Evolutionary conservation across 1,284 basidiomycete genomes (phyloP).

Genomic region (Golubevia pallescens): DNA sequence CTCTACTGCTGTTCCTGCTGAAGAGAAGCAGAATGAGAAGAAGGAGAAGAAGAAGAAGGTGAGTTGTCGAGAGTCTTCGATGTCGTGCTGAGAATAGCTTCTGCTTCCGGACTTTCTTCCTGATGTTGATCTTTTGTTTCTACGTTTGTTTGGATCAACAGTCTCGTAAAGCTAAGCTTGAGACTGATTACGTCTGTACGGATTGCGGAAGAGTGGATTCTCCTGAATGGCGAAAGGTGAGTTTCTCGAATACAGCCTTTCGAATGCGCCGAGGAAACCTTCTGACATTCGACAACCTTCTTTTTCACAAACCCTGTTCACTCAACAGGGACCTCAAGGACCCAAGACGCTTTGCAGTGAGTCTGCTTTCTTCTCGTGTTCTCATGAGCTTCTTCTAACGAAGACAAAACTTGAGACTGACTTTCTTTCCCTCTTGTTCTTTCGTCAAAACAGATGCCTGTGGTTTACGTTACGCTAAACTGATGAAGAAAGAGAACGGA

Average conservation of each 20-base stretch:
- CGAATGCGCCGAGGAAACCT: too few relatives aligned
- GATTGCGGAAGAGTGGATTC: constrained; percentile 55
- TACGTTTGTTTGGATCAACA: too few relatives aligned
- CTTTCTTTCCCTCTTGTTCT: neutral
- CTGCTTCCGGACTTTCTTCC: too few relatives aligned
- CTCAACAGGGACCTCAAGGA: constrained; percentile 33
- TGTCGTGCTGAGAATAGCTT: too few relatives aligned
- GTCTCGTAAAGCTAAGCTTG: constrained; percentile 15
- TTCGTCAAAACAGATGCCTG: constrained; percentile 23
- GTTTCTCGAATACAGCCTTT: too few relatives aligned
- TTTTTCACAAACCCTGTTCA: too few relatives aligned
- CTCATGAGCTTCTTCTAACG: neutral
- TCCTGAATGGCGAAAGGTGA: constrained; percentile 48
- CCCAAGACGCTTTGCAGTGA: constrained; percentile 51
- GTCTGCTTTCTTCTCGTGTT: neutral
- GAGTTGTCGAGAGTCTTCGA: too few relatives aligned
- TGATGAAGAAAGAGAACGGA: constrained; percentile 50
- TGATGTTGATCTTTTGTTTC: too few relatives aligned
- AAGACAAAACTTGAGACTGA: neutral
- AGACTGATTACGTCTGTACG: constrained; percentile 52
- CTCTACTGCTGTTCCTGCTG: too few relatives aligned
- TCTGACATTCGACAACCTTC: too few relatives aligned
- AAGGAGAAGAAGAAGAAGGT: too few relatives aligned
- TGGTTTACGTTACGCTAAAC: constrained; percentile 54
- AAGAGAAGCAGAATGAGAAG: too few relatives aligned